Percentiles rank a stretch among this genome's conserved stretches.
Conservation (phyloP, 1,284 basidiomycete genomes). For the Stereum hirsutum region DNA sequence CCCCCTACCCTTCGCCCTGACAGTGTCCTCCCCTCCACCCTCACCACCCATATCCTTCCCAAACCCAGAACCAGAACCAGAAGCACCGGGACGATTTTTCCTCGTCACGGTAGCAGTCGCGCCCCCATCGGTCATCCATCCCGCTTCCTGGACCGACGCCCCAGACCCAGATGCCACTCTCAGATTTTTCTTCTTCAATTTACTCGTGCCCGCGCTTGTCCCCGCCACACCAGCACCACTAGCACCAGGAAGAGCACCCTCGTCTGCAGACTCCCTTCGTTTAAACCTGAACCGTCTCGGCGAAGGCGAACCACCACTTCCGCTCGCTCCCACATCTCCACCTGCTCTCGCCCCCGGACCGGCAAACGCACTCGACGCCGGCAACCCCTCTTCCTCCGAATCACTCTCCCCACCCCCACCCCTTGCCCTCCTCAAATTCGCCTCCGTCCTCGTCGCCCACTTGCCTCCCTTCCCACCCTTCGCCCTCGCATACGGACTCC, state of each 20-base stretch:
- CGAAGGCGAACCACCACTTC: slow-evolving; percentile 3
- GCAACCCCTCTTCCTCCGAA: slow-evolving; percentile 20
- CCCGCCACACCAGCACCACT: slow-evolving; percentile 5
- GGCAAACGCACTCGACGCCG: not conserved
- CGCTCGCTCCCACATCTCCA: not conserved
- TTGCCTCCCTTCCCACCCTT: slow-evolving; percentile 5
- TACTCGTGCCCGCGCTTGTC: no score
- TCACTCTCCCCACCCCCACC: slow-evolving; percentile 22
- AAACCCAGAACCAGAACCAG: slow-evolving; percentile 7
- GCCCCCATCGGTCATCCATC: slow-evolving; percentile 22
- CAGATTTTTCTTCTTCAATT: slow-evolving; percentile 15
- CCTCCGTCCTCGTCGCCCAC: slow-evolving; percentile 34
- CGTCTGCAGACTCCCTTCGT: not conserved
- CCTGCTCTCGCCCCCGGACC: not conserved
- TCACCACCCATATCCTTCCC: no score
- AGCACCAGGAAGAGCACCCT: not conserved
- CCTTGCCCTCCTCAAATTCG: slow-evolving; percentile 27
- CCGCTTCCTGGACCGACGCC: slow-evolving; percentile 11
- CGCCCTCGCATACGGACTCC: slow-evolving; percentile 3
- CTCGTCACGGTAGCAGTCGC: no score
- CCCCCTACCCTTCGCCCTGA: no score
- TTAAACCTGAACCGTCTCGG: slow-evolving; percentile 1
- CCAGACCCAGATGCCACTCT: slow-evolving; percentile 12
- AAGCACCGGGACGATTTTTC: no score
- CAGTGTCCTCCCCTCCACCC: no score